These are phyloP conservation scores for Myochromella boudieri DNA, from an alignment of 768 basidiomycete genomes.

Conservation along the genomic window DNA sequence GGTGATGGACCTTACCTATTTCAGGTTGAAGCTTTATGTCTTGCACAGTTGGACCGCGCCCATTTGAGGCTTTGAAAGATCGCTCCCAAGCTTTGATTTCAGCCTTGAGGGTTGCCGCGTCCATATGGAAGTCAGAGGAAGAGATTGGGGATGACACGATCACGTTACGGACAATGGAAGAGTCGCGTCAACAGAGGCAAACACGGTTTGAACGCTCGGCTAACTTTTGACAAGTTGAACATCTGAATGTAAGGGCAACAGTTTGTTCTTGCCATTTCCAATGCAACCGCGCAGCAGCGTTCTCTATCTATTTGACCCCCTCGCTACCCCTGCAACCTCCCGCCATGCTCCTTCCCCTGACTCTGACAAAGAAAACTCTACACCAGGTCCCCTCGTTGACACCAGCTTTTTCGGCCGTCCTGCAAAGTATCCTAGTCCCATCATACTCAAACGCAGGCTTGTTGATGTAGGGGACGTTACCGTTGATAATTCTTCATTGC, in stretches of 20 bases:
- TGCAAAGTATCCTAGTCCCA: slow-evolving; percentile 23
- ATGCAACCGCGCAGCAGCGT: slow-evolving; percentile 45
- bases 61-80: slow-evolving; percentile 55
- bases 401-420: slow-evolving; percentile 37
- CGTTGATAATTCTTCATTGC: slow-evolving; percentile 33
- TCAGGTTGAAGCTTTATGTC: slow-evolving; percentile 64
- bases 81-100: slow-evolving; percentile 83
- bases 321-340: slow-evolving; percentile 22
- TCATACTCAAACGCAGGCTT: slow-evolving; percentile 38
- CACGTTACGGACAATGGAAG: slow-evolving; percentile 13
- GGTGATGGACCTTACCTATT: slow-evolving; percentile 52
- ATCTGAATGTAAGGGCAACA: too few species aligned
- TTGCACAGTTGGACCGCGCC: slow-evolving; percentile 60
- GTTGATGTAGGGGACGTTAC: slow-evolving; percentile 53
- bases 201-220: slow-evolving; percentile 25
- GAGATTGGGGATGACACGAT: slow-evolving; percentile 12
- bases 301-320: slow-evolving; percentile 53
- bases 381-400: slow-evolving; percentile 18
- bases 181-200: slow-evolving; percentile 42
- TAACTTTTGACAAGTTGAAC: neutral
- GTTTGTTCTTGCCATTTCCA: too few species aligned
- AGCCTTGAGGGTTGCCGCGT: slow-evolving; percentile 52
- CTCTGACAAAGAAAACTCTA: slow-evolving; percentile 49
- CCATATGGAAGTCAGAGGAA: slow-evolving; percentile 30
- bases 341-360: slow-evolving; percentile 30